Evolutionary conservation across 2,329 filamentous ascomycete species (phyloP).

Genomic region (Xylaria polymorpha): DNA sequence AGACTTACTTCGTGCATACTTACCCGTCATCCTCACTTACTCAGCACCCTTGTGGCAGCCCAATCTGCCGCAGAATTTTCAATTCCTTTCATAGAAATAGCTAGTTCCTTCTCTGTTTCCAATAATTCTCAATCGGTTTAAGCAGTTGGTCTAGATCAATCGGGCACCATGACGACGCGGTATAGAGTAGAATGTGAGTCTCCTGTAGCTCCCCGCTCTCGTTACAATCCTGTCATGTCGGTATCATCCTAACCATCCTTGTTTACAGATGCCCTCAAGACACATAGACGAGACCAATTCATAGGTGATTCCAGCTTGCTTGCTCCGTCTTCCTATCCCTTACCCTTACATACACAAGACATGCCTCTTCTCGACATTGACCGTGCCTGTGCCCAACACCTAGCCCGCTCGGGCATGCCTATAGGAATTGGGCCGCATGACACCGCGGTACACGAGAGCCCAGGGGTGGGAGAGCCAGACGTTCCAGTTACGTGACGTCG

Average conservation of each 20-base stretch:
- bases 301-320: conserved; percentile 66
- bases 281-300: conserved; percentile 90
- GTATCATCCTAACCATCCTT: conserved; percentile 33
- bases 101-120: background rate
- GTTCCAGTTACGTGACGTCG: conserved; percentile 9
- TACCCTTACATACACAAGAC: conserved; percentile 4
- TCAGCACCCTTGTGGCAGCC: background rate
- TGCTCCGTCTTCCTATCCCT: background rate
- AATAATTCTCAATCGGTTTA: background rate
- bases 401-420: background rate
- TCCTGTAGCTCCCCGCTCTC: conserved; percentile 20
- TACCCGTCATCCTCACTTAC: background rate
- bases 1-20: background rate
- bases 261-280: conserved; percentile 72
- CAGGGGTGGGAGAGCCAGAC: background rate
- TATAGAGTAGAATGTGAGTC: conserved; percentile 79
- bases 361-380: background rate
- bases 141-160: background rate
- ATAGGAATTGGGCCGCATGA: conserved; percentile 7
- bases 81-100: background rate
- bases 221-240: conserved; percentile 1
- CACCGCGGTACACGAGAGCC: conserved; percentile 1
- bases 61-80: background rate
- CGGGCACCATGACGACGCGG: conserved; percentile 49
- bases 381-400: conserved; percentile 9